phyloP scores from a whole-genome alignment of 2,329 filamentous ascomycete species.

The Lasiodiplodia sp. region DNA sequence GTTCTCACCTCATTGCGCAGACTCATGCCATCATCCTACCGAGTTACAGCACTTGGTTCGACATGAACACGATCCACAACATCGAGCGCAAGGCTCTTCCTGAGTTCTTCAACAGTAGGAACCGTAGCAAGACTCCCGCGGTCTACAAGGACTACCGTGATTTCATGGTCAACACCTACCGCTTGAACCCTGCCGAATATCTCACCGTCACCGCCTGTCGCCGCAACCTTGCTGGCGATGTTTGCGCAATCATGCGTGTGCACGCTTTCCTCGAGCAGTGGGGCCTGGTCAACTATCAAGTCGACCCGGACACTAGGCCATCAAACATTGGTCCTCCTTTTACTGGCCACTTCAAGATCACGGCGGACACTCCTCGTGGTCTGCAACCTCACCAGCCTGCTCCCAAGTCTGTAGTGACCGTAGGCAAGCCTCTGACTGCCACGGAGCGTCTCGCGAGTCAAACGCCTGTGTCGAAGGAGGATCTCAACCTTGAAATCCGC shows the following conservation, averaged over 20 bases:
- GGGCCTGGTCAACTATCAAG: conserved; percentile 99
- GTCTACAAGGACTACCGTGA: conserved; percentile 99
- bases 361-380: conserved; percentile 92
- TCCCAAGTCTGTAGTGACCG: conserved; percentile 69
- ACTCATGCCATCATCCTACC: conserved; percentile 95
- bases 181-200: conserved; percentile 94
- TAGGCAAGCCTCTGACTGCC: conserved; percentile 67
- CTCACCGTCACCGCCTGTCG: conserved; percentile 96
- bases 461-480: conserved; percentile 72
- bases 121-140: conserved; percentile 95
- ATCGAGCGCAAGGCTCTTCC: conserved; percentile 94
- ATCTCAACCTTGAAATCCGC: conserved; percentile 89
- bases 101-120: conserved; percentile 98
- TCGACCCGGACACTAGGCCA: conserved; percentile 92
- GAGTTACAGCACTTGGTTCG: conserved; percentile 98
- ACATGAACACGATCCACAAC: conserved; percentile 90
- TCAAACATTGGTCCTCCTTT: conserved; percentile 96
- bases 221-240: conserved; percentile 93
- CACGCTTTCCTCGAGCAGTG: conserved; percentile 98
- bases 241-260: conserved; percentile 98
- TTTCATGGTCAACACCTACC: conserved; percentile 99
- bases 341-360: conserved; percentile 95
- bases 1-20: conserved; percentile 90
- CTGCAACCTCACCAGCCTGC: conserved; percentile 95
- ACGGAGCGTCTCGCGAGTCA: conserved; percentile 77